Conservation (phyloP, 2,329 filamentous ascomycete species). For the Trichoderma simmonsii region DNA sequence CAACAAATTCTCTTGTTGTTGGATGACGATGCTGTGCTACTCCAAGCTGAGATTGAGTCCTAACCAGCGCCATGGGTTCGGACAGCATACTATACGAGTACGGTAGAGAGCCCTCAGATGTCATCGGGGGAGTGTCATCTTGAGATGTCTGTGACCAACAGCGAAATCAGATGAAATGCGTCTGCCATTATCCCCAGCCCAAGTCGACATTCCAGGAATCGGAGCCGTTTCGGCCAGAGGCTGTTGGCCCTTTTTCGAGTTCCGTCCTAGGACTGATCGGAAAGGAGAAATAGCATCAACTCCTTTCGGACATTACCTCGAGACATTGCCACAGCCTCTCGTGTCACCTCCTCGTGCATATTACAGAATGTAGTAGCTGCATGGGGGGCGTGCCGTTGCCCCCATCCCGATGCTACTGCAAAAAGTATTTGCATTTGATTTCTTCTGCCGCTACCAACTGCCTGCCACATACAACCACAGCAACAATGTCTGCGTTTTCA, state of each 20-base stretch:
- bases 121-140: not conserved
- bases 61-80: conserved; percentile 2
- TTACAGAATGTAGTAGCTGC: not conserved
- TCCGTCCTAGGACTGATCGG: not conserved
- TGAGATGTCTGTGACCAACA: not conserved
- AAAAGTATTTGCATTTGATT: not conserved
- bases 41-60: not conserved
- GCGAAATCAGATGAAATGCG: not conserved
- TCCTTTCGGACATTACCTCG: not conserved
- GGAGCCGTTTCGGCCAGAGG: not conserved
- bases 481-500: not conserved
- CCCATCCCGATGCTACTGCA: not conserved
- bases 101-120: not conserved
- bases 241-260: not conserved
- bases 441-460: not conserved
- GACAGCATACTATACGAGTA: not conserved
- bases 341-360: not conserved
- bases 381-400: not conserved
- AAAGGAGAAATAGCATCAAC: not conserved
- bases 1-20: not conserved
- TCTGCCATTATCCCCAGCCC: not conserved
- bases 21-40: not conserved
- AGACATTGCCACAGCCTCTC: not conserved
- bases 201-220: not conserved
- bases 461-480: not conserved